Evolutionary conservation across 495 filamentous ascomycete genomes (phyloP).

Genomic region (Chaetomium tenue): DNA sequence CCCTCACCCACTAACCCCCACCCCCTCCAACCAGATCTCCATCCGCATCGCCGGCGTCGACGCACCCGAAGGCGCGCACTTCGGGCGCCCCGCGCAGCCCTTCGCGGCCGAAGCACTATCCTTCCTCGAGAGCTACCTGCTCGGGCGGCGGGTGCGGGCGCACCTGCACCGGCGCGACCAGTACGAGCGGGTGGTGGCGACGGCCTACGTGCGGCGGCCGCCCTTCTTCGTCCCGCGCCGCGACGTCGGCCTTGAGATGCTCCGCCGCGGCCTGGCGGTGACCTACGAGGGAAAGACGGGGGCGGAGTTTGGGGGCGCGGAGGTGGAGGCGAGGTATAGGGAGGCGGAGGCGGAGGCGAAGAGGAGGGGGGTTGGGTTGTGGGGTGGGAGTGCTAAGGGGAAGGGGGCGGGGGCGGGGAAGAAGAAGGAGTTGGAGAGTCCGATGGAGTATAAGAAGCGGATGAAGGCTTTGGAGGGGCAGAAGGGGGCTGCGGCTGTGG

Average conservation of each 20-base stretch:
- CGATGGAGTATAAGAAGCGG: conserved; percentile 79
- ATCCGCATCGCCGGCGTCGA: conserved; percentile 89
- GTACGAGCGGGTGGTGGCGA: conserved; percentile 86
- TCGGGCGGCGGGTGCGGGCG: conserved; percentile 70
- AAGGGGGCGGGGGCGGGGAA: neutral
- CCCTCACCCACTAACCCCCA: neutral
- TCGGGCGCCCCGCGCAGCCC: conserved; percentile 83
- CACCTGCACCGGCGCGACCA: conserved; percentile 82
- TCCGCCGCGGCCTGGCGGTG: conserved; percentile 76
- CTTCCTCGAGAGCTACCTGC: conserved; percentile 74
- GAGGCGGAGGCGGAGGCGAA: conserved; percentile 70
- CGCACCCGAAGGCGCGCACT: conserved; percentile 89
- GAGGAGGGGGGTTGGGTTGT: conserved; percentile 69
- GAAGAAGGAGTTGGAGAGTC: conserved; percentile 63
- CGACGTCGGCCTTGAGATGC: conserved; percentile 88
- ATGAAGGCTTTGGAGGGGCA: conserved; percentile 43
- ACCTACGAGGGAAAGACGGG: conserved; percentile 90
- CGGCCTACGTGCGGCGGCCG: conserved; percentile 68
- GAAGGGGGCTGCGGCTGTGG: conserved; percentile 12
- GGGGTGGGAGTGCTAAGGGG: conserved; percentile 42
- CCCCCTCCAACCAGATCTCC: conserved; percentile 55
- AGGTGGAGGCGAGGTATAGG: conserved; percentile 61
- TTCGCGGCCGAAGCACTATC: conserved; percentile 72
- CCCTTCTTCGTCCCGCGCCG: conserved; percentile 59
- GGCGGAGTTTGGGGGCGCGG: conserved; percentile 75